phyloP scores from a whole-genome alignment of 306 rosid species.

The Albizia julibrissin region DNA sequence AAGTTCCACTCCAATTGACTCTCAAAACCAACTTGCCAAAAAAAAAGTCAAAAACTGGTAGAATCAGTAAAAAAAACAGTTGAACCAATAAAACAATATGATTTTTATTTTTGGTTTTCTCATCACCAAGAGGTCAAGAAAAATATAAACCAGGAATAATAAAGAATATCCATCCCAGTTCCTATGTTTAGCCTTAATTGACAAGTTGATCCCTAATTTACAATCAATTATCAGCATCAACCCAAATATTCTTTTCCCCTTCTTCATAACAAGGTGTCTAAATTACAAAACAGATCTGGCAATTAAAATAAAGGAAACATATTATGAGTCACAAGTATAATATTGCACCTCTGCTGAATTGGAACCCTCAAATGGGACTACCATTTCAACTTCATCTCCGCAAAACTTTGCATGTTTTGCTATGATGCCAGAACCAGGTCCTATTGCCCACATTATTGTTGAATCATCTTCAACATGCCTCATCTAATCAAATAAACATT shows the following conservation, averaged over 20 bases:
- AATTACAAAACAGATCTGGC: background rate
- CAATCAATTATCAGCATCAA: background rate
- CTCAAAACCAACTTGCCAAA: background rate
- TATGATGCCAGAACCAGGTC: slow-evolving; percentile 74
- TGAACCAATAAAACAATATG: background rate
- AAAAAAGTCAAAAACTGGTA: background rate
- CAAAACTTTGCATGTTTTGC: slow-evolving; percentile 71
- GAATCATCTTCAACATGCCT: slow-evolving; percentile 94
- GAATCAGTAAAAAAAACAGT: background rate
- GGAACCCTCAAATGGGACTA: slow-evolving; percentile 89
- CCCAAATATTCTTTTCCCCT: background rate
- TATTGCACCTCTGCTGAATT: slow-evolving; percentile 75
- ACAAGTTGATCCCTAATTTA: background rate
- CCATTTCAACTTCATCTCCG: slow-evolving; percentile 87
- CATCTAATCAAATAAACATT: slow-evolving; percentile 53
- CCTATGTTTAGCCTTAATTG: background rate
- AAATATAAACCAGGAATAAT: background rate
- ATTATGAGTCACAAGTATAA: background rate
- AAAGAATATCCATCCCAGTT: background rate
- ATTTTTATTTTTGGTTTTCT: background rate
- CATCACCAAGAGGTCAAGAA: background rate
- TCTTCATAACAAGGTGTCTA: background rate
- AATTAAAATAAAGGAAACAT: background rate
- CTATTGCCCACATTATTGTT: slow-evolving; percentile 84
- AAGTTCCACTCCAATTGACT: background rate